These are phyloP conservation scores for Musa schizocarpa DNA, from an alignment of 176 grass and related monocot genomes.

Conservation along the genomic window DNA sequence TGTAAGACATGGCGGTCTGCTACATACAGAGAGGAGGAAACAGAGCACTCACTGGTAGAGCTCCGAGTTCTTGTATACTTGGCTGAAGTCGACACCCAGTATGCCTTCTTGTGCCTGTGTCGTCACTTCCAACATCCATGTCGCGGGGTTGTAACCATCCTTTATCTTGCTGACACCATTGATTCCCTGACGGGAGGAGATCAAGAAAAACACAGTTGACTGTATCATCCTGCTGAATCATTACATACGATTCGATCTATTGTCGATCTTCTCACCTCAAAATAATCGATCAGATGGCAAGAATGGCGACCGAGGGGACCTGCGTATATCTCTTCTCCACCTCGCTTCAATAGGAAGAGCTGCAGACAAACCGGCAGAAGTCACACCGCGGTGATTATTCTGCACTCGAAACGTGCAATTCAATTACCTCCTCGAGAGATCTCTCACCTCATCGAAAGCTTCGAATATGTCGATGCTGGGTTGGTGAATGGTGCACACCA, in stretches of 20 bases:
- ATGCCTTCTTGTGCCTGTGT: slow-evolving; percentile 61
- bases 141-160: slow-evolving; percentile 80
- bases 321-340: slow-evolving; percentile 91
- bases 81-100: slow-evolving; percentile 43
- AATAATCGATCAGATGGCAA: slow-evolving; percentile 67
- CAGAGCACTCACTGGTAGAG: slow-evolving; percentile 47
- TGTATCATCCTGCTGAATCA: not conserved
- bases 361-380: slow-evolving; percentile 1
- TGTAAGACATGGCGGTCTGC: not conserved
- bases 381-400: not conserved
- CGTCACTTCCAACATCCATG: slow-evolving; percentile 82
- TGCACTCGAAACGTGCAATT: not conserved
- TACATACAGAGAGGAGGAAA: not conserved
- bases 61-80: slow-evolving; percentile 57
- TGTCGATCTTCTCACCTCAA: slow-evolving; percentile 41
- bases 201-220: not conserved
- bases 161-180: slow-evolving; percentile 55
- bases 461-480: slow-evolving; percentile 98
- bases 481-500: slow-evolving; percentile 96
- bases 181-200: slow-evolving; percentile 35
- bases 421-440: not conserved
- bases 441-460: slow-evolving; percentile 82
- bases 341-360: slow-evolving; percentile 93
- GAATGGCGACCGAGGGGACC: slow-evolving; percentile 79
- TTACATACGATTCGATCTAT: not conserved